phyloP scores from a whole-genome alignment of 305 asterid species.

The Solanum aculeatissimum region DNA sequence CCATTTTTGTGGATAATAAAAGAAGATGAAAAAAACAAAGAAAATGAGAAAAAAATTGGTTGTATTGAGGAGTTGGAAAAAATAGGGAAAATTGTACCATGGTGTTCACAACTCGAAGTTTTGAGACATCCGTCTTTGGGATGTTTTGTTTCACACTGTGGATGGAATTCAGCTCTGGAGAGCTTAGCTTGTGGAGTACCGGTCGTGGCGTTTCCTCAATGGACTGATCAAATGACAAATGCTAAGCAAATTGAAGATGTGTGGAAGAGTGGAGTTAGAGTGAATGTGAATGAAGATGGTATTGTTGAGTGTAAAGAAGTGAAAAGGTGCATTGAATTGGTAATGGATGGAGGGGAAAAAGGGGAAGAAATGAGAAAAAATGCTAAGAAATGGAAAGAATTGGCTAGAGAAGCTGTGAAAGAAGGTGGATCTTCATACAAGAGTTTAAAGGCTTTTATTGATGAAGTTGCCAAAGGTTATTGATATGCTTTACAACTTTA shows the following conservation, averaged over 20 bases:
- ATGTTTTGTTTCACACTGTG: slow-evolving; percentile 31
- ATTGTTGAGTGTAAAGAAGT: slow-evolving; percentile 6
- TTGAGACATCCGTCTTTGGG: slow-evolving; percentile 18
- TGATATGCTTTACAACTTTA: neutral
- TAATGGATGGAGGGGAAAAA: slow-evolving; percentile 5
- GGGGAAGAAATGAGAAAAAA: slow-evolving; percentile 1
- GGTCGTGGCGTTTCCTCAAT: slow-evolving; percentile 21
- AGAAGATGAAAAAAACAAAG: neutral
- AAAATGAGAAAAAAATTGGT: neutral
- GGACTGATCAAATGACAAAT: slow-evolving; percentile 29
- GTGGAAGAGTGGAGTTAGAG: slow-evolving; percentile 22
- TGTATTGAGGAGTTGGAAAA: slow-evolving; percentile 7
- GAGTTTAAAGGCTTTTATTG: slow-evolving; percentile 6
- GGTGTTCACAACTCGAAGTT: slow-evolving; percentile 35
- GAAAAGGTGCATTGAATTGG: slow-evolving; percentile 5
- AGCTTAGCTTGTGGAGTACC: slow-evolving; percentile 23
- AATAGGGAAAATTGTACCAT: slow-evolving; percentile 21
- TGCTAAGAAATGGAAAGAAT: slow-evolving; percentile 6
- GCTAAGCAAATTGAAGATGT: slow-evolving; percentile 24
- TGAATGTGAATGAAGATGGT: slow-evolving; percentile 9
- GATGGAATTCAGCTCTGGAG: slow-evolving; percentile 32
- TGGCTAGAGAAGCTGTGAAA: neutral
- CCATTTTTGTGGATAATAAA: slow-evolving; percentile 26
- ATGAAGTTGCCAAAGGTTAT: neutral
- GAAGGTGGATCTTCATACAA: slow-evolving; percentile 11